A percentile compares a stretch with the other conserved stretches of the same genome.
phyloP scores from a whole-genome alignment of 2,329 filamentous ascomycete species.

The Verticillium albo-atrum region DNA sequence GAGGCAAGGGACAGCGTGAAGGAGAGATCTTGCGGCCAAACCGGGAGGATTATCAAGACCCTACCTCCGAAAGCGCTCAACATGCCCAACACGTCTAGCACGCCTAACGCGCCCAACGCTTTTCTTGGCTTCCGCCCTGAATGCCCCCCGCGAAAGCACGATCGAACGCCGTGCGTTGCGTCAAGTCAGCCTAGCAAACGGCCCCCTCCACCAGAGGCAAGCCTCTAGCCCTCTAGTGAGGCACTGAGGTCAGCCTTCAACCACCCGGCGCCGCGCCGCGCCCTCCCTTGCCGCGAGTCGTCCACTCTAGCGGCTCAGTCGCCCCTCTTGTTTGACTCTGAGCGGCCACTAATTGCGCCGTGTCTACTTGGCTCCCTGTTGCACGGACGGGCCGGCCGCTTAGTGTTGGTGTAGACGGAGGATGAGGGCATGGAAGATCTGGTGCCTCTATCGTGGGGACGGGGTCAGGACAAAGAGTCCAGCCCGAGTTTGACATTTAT shows the following conservation, averaged over 20 bases:
- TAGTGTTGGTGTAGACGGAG: background rate
- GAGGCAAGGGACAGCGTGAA: background rate
- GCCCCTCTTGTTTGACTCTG: background rate
- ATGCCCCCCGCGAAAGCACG: background rate
- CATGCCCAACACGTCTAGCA: too few species aligned
- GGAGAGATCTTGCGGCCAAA: background rate
- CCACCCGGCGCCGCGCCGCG: background rate
- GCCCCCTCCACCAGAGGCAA: background rate
- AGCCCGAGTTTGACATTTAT: background rate
- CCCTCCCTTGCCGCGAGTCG: background rate
- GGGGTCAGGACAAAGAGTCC: background rate
- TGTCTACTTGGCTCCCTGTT: background rate
- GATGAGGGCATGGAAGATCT: background rate
- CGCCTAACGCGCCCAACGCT: background rate
- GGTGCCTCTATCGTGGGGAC: background rate
- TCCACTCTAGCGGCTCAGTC: background rate
- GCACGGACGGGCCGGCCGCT: background rate
- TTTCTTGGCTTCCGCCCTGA: background rate
- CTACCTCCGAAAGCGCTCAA: too few species aligned
- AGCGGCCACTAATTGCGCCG: background rate
- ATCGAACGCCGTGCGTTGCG: background rate
- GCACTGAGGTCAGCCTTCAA: background rate
- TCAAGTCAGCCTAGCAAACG: background rate
- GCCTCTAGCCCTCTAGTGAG: background rate
- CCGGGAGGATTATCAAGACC: background rate